Evolutionary conservation across 805 yeast species (phyloP).

Genomic region (Barnettozyma siamensis): DNA sequence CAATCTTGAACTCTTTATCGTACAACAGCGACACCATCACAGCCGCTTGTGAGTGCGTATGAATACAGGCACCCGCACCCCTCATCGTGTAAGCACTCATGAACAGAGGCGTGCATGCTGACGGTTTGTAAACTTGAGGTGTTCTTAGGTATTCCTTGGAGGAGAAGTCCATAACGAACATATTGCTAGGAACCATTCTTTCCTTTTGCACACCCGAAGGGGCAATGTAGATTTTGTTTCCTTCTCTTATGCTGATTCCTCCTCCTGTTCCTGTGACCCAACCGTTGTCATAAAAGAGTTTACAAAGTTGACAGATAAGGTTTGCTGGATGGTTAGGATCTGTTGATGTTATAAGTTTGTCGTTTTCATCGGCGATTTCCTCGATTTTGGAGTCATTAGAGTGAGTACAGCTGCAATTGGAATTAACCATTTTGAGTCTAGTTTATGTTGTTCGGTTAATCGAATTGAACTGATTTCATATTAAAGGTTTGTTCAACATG

Average conservation of each 20-base stretch:
- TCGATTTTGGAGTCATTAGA: background rate
- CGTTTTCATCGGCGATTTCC: slow-evolving; percentile 5
- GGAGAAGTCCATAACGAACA: slow-evolving; percentile 67
- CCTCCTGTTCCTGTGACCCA: slow-evolving; percentile 98
- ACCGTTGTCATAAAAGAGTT: slow-evolving; percentile 66
- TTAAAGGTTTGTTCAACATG: too few relatives aligned
- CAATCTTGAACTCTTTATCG: slow-evolving; percentile 65
- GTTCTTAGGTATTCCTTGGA: slow-evolving; percentile 46
- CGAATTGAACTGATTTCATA: too few relatives aligned
- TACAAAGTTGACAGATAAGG: slow-evolving; percentile 76
- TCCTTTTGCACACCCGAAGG: slow-evolving; percentile 98
- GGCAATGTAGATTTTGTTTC: slow-evolving; percentile 62
- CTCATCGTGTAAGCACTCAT: slow-evolving; percentile 59
- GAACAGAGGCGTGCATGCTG: slow-evolving; percentile 90
- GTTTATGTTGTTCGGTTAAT: too few relatives aligned
- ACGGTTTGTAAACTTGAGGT: slow-evolving; percentile 74
- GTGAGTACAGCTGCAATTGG: slow-evolving; percentile 1
- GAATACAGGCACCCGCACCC: slow-evolving; percentile 88
- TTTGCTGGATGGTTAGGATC: slow-evolving; percentile 57
- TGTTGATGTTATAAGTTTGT: slow-evolving; percentile 17
- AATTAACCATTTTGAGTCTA: background rate
- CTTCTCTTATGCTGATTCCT: slow-evolving; percentile 69
- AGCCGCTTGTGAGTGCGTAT: slow-evolving; percentile 88
- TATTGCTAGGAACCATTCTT: slow-evolving; percentile 70
- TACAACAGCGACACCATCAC: slow-evolving; percentile 72